phyloP scores from a whole-genome alignment of 352 stramenopile genomes.

The Globisporangium apiculatum region DNA sequence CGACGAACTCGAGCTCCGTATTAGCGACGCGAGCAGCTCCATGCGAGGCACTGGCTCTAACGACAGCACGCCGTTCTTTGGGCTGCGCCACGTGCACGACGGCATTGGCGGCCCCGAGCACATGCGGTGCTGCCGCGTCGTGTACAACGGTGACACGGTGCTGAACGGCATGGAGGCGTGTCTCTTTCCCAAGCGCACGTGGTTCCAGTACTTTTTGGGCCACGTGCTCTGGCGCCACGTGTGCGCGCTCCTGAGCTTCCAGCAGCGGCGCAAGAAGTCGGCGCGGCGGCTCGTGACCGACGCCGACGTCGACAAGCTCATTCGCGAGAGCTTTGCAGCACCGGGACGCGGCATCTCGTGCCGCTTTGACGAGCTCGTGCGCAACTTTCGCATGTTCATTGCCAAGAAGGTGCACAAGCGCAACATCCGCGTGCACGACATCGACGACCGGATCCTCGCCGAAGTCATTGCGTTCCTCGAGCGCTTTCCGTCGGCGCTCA shows the following conservation, averaged over 20 bases:
- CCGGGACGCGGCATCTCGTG: constrained; percentile 65
- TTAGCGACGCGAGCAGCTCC: constrained; percentile 27
- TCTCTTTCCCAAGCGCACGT: constrained; percentile 43
- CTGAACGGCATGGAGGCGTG: constrained; percentile 63
- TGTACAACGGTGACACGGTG: constrained; percentile 69
- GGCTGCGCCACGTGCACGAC: constrained; percentile 39
- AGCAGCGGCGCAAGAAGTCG: constrained; percentile 32
- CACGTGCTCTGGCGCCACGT: constrained; percentile 47
- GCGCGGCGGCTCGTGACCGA: constrained; percentile 51
- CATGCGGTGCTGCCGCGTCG: constrained; percentile 63
- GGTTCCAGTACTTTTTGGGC: constrained; percentile 50
- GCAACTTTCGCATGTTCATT: constrained; percentile 79
- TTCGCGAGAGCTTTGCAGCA: constrained; percentile 49
- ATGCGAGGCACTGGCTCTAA: constrained; percentile 2
- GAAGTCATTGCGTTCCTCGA: constrained; percentile 76
- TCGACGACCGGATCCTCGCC: constrained; percentile 61
- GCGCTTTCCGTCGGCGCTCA: constrained; percentile 59
- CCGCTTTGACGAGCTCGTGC: constrained; percentile 73
- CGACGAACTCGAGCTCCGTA: constrained; percentile 30
- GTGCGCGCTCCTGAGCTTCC: constrained; percentile 27
- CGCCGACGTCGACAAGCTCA: constrained; percentile 55
- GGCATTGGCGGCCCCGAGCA: constrained; percentile 36
- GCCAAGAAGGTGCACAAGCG: constrained; percentile 66
- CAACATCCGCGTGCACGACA: constrained; percentile 41
- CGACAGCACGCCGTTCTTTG: constrained; percentile 21